Evolutionary conservation across 768 basidiomycete genomes (phyloP).

Genomic region (Stropharia rugosoannulata): DNA sequence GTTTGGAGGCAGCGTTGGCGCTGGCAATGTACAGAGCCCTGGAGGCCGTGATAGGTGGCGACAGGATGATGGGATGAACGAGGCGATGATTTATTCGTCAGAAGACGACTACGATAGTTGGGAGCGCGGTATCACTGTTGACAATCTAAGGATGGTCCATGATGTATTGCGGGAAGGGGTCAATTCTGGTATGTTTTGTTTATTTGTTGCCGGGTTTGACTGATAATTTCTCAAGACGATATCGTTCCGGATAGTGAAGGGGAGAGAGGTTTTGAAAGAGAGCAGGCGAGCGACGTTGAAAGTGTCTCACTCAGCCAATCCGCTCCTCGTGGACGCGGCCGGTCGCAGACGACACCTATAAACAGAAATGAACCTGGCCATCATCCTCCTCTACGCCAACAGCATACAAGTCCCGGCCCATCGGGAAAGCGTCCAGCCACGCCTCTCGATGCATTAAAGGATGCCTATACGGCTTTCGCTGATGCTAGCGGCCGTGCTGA

Average conservation of each 20-base stretch:
- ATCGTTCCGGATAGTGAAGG: constrained; percentile 10
- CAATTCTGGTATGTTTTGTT: constrained; percentile 2
- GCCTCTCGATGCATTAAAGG: constrained; percentile 42
- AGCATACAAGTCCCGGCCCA: constrained; percentile 25
- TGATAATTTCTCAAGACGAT: background rate
- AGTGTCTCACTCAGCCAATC: constrained; percentile 17
- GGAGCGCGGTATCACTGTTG: constrained; percentile 24
- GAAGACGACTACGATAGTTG: constrained; percentile 25
- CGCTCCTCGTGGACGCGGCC: constrained; percentile 12
- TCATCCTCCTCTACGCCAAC: constrained; percentile 28
- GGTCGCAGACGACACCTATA: constrained; percentile 23
- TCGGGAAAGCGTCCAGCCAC: constrained; percentile 15
- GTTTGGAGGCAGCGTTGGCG: background rate
- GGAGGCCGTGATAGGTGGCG: background rate
- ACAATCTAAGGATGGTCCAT: constrained; percentile 19
- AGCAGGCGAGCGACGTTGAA: background rate
- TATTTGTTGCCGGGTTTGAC: background rate
- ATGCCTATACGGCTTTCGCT: constrained; percentile 41
- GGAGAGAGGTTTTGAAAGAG: background rate
- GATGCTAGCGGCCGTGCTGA: constrained; percentile 40
- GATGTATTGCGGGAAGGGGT: constrained; percentile 5
- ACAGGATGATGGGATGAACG: background rate
- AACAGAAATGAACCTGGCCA: constrained; percentile 1
- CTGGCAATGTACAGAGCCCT: background rate
- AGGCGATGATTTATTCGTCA: background rate